phyloP scores from a whole-genome alignment of 768 basidiomycete species.

The Cyclocybe cylindracea region DNA sequence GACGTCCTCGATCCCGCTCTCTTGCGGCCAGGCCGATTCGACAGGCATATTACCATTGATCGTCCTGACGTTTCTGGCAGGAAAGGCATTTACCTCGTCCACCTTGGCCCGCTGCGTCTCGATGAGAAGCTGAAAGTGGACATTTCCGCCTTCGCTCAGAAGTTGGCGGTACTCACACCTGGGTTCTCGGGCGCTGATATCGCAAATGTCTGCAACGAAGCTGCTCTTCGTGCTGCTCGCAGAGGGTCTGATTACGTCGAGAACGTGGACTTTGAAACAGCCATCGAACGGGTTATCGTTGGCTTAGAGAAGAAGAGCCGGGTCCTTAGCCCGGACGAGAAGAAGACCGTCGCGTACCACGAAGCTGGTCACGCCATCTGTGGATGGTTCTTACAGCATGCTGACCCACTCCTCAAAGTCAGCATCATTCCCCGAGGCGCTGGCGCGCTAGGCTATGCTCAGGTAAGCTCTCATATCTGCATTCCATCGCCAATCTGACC shows the following conservation, averaged over 20 bases:
- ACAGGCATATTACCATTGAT: slow-evolving; percentile 94
- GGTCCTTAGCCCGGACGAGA: slow-evolving; percentile 92
- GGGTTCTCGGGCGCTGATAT: slow-evolving; percentile 99
- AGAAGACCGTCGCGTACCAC: slow-evolving; percentile 98
- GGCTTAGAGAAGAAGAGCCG: slow-evolving; percentile 95
- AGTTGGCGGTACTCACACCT: slow-evolving; percentile 94
- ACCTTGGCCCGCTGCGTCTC: slow-evolving; percentile 82
- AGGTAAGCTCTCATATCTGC: slow-evolving; percentile 47
- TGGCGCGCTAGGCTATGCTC: slow-evolving; percentile 95
- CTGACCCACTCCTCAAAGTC: slow-evolving; percentile 95
- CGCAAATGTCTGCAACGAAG: slow-evolving; percentile 98
- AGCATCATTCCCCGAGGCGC: slow-evolving; percentile 97
- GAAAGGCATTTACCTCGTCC: slow-evolving; percentile 91
- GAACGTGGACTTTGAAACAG: slow-evolving; percentile 91
- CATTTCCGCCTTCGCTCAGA: slow-evolving; percentile 71
- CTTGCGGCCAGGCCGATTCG: slow-evolving; percentile 97
- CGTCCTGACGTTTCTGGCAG: slow-evolving; percentile 93
- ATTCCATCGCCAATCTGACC: background rate
- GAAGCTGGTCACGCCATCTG: slow-evolving; percentile 99
- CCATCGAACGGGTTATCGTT: slow-evolving; percentile 97
- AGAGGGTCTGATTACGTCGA: slow-evolving; percentile 75
- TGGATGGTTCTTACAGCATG: slow-evolving; percentile 98
- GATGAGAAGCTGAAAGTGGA: slow-evolving; percentile 51
- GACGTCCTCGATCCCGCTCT: slow-evolving; percentile 96
- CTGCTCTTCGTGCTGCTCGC: slow-evolving; percentile 92